Conservation (phyloP, 1,139 yeast species). For the Entelexis sorbosivorans region DNA sequence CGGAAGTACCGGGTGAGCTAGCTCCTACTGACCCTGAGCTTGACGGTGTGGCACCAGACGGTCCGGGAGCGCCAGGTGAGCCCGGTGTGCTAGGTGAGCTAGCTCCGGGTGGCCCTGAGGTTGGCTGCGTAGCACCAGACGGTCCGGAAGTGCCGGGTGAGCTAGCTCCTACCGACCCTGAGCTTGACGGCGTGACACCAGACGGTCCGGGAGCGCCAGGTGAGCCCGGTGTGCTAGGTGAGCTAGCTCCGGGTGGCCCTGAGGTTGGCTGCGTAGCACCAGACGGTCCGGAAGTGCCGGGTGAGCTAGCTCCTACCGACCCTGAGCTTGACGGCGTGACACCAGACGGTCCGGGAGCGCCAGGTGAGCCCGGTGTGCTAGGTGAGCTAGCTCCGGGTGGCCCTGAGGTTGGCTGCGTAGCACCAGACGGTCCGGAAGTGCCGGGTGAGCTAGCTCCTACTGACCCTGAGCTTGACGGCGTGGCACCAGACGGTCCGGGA, state of each 20-base stretch:
- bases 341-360: background rate
- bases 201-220: background rate
- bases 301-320: background rate
- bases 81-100: background rate
- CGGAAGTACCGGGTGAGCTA: too few species aligned
- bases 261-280: too few species aligned
- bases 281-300: too few species aligned
- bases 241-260: too few species aligned
- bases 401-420: too few species aligned
- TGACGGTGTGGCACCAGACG: background rate
- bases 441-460: background rate
- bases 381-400: too few species aligned
- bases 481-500: background rate
- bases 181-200: background rate
- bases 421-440: too few species aligned
- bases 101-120: too few species aligned
- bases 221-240: background rate
- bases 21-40: background rate
- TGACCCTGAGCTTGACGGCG: background rate
- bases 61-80: background rate
- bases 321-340: background rate
- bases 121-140: too few species aligned
- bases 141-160: too few species aligned
- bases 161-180: background rate
- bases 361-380: background rate